Conservation (phyloP, 352 stramenopile species). For the Phytophthora uliginosa region DNA sequence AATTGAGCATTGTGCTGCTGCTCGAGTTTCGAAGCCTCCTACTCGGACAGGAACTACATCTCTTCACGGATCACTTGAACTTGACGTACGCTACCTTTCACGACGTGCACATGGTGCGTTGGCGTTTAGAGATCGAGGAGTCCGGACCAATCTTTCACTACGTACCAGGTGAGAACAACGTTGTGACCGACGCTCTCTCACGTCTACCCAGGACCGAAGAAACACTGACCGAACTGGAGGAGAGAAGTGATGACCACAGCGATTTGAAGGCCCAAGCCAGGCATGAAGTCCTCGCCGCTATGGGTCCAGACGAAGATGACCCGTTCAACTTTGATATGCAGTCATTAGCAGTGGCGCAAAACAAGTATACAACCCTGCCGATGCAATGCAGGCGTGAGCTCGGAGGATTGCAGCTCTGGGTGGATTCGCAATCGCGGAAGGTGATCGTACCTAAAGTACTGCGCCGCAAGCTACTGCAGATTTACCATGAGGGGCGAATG, state of each 20-base stretch:
- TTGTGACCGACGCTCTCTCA: neutral
- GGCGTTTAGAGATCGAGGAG: neutral
- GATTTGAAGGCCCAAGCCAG: neutral
- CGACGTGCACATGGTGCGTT: neutral
- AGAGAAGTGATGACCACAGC: neutral
- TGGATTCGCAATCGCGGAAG: neutral
- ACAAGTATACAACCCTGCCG: neutral
- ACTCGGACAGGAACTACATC: neutral
- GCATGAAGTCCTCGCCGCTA: too few relatives aligned
- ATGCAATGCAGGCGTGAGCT: neutral
- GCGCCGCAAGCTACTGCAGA: neutral
- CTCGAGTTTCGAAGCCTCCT: neutral
- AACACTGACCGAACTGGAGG: neutral
- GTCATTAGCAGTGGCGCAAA: neutral
- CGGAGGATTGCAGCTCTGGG: neutral
- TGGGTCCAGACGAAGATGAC: neutral
- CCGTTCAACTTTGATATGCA: neutral
- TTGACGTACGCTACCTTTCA: neutral
- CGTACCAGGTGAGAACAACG: neutral
- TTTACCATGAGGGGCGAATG: slow-evolving; percentile 11
- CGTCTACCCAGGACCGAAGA: neutral
- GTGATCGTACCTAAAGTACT: neutral
- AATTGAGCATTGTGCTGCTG: neutral
- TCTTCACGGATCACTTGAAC: neutral
- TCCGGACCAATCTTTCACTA: neutral